Evolutionary conservation across 371 early-diverging fungal species (phyloP), one percentile per base, ranked within the genome.

Genomic region (Blakeslea trispora): DNA sequence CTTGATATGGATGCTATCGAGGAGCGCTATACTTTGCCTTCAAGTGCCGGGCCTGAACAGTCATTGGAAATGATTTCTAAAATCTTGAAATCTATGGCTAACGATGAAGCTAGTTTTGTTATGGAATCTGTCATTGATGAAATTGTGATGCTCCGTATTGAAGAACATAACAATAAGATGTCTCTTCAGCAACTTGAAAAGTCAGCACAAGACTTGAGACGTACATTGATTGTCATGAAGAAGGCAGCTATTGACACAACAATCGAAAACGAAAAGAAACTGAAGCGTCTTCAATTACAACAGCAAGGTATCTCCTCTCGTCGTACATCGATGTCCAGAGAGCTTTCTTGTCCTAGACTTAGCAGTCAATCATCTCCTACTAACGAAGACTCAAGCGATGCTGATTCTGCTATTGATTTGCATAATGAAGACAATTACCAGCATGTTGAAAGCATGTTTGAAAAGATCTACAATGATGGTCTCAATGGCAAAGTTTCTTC

Each of bases 191-290:
- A 81, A n/a, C 74, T 77, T 37, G 91, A 92, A 42, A 85, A 62
- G 61, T 74, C 75, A 14, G 77, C 85, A 5, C 71, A 77, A 47
- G 87, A 90, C 34, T 69, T 91, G 37, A 81, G 86, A 45, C 75
- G 83, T 23, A 84, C 86, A 3, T 62, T 91, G 45, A 72, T 87
- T 42, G 83, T 86, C 0, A 87, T 91, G 88, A 86, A 91, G 28
- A 82, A 83, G 55, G 83, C 88, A 0, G 89, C 90, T 9, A 71
- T 87, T 8, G 80, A 85, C 19, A 81, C 88, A 1, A 88, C 91
- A 0, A 63, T 85, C 18, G 81, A 88, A n/a, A 89, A 86, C 54
- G 90, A 91, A 68, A 88, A 82, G 60, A 84, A 82, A 53, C 66
- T 87, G 19, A 84, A 81, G 50, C 76, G 75, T 3, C 57, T 83